phyloP scores from a whole-genome alignment of 805 yeast species.

The Saccharomycopsis babjevae region DNA sequence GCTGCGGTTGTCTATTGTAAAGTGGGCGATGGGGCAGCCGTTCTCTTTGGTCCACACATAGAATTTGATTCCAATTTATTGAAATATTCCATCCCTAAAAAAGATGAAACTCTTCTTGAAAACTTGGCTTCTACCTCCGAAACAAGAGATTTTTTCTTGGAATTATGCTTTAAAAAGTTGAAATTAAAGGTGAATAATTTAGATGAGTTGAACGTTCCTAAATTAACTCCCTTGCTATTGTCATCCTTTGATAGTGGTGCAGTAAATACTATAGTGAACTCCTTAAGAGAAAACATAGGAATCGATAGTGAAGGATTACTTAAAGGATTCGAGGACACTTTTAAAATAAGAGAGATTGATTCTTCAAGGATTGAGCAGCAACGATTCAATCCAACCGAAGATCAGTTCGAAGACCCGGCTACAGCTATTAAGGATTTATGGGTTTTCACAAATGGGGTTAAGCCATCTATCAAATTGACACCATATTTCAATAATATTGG shows the following conservation, averaged over 20 bases:
- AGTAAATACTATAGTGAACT: slow-evolving; percentile 27
- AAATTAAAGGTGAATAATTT: slow-evolving; percentile 61
- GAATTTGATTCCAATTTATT: slow-evolving; percentile 61
- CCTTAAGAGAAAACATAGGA: slow-evolving; percentile 27
- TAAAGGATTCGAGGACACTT: slow-evolving; percentile 25
- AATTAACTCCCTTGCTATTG: slow-evolving; percentile 56
- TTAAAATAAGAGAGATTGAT: slow-evolving; percentile 18
- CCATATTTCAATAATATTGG: slow-evolving; percentile 61
- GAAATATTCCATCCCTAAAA: slow-evolving; percentile 25
- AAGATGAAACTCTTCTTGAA: slow-evolving; percentile 28
- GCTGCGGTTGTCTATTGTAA: slow-evolving; percentile 69
- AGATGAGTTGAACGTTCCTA: slow-evolving; percentile 42
- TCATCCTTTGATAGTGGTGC: slow-evolving; percentile 31
- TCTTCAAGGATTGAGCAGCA: slow-evolving; percentile 1
- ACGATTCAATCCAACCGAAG: slow-evolving; percentile 20
- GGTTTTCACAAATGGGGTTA: slow-evolving; percentile 30
- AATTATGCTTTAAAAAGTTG: slow-evolving; percentile 43
- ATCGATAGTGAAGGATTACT: slow-evolving; percentile 30
- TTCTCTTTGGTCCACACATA: slow-evolving; percentile 83
- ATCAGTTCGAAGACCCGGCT: slow-evolving; percentile 40
- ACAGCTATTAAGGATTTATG: slow-evolving; percentile 46
- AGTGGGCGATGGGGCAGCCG: slow-evolving; percentile 65
- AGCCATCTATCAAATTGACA: slow-evolving; percentile 46
- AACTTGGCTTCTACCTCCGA: slow-evolving; percentile 35
- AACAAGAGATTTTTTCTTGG: slow-evolving; percentile 46